Evolutionary conservation across 1,139 yeast species (phyloP).

Genomic region (Diutina catenulata): DNA sequence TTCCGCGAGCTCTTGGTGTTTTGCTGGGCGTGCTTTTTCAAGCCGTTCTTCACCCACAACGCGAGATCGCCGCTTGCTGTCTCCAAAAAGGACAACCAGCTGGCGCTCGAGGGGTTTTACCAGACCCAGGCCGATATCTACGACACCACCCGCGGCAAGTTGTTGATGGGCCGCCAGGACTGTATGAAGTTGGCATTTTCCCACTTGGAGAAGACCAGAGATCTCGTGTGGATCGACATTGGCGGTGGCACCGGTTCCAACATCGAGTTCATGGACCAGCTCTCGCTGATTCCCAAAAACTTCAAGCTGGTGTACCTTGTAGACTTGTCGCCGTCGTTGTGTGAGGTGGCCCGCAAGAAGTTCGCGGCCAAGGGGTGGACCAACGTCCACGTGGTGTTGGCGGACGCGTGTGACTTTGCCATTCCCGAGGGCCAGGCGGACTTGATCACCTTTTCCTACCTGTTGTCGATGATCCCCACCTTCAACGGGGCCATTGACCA

Average conservation of each 20-base stretch:
- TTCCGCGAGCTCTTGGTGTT: constrained; percentile 24
- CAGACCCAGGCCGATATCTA: constrained; percentile 67
- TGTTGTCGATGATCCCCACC: constrained; percentile 77
- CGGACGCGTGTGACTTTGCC: constrained; percentile 63
- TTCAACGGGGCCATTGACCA: constrained; percentile 74
- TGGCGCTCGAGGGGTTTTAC: constrained; percentile 60
- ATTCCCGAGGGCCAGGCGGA: constrained; percentile 39
- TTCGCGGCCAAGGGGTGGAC: constrained; percentile 23
- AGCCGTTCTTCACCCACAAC: constrained; percentile 42
- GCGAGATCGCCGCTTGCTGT: constrained; percentile 13
- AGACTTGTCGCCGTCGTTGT: constrained; percentile 66
- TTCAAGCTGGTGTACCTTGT: constrained; percentile 62
- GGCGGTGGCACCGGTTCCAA: constrained; percentile 85
- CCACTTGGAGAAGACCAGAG: constrained; percentile 26
- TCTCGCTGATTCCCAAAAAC: constrained; percentile 34
- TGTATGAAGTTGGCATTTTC: constrained; percentile 49
- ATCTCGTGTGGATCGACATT: constrained; percentile 68
- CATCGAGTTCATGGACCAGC: constrained; percentile 59
- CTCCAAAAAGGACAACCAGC: constrained; percentile 40
- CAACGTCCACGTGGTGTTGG: constrained; percentile 59
- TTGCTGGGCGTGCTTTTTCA: constrained; percentile 51
- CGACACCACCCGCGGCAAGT: constrained; percentile 52
- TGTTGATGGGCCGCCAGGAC: constrained; percentile 61
- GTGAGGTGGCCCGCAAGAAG: constrained; percentile 57
- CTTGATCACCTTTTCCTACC: constrained; percentile 65